phyloP scores from a whole-genome alignment of 192 early-diverging fungal species.

The Coemansia sp. region DNA sequence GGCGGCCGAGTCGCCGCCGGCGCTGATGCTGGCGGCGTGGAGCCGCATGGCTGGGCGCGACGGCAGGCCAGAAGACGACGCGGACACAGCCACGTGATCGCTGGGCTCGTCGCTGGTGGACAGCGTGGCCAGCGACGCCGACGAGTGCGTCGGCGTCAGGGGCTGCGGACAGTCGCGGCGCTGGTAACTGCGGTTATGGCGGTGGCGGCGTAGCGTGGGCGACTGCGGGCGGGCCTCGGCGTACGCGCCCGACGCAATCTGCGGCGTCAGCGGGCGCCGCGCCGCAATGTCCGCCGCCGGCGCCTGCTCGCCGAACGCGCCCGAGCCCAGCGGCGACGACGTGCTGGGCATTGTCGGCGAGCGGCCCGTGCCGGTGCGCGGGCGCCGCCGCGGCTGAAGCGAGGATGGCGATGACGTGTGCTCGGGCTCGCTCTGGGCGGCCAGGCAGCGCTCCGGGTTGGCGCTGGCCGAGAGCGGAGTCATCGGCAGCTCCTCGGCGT shows the following conservation, averaged over 20 bases:
- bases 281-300: slow-evolving; percentile 19
- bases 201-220: slow-evolving; percentile 28
- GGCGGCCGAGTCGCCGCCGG: background rate
- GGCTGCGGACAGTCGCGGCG: slow-evolving; percentile 37
- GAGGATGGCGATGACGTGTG: background rate
- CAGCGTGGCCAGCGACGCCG: slow-evolving; percentile 26
- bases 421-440: too few species aligned
- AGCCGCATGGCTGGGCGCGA: slow-evolving; percentile 28
- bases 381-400: slow-evolving; percentile 21
- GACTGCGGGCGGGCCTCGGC: slow-evolving; percentile 11
- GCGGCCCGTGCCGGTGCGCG: slow-evolving; percentile 31
- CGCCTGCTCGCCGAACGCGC: slow-evolving; percentile 1
- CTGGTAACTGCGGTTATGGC: slow-evolving; percentile 33
- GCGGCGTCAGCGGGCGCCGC: slow-evolving; percentile 47
- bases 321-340: slow-evolving; percentile 21
- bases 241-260: slow-evolving; percentile 28
- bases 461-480: background rate
- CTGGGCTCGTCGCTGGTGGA: slow-evolving; percentile 1
- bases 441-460: too few species aligned
- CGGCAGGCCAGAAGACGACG: slow-evolving; percentile 7
- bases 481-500: slow-evolving; percentile 17
- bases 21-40: slow-evolving; percentile 40
- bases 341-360: slow-evolving; percentile 14
- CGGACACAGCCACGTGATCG: background rate
- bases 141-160: slow-evolving; percentile 40